A percentile compares a stretch with the other conserved stretches of the same genome.
Conservation (phyloP, 129 eudicot species). For the Flaveria bidentis region DNA sequence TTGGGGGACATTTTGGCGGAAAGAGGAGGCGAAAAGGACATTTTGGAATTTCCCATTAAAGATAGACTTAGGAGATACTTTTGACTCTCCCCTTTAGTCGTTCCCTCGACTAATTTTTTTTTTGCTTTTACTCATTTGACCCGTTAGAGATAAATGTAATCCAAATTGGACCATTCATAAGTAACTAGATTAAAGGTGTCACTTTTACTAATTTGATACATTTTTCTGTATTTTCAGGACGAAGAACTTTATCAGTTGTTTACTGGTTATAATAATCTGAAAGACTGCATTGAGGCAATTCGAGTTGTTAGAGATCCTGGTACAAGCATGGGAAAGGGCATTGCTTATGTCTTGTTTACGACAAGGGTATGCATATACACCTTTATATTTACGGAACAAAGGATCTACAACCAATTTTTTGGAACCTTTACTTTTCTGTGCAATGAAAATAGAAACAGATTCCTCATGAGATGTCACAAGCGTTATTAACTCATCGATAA, state of each 20-base stretch:
- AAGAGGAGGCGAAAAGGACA: too few species aligned
- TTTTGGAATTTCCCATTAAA: background rate
- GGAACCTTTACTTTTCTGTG: background rate
- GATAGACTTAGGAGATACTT: background rate
- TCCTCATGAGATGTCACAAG: too few species aligned
- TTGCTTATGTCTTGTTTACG: conserved; percentile 85
- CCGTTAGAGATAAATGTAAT: background rate
- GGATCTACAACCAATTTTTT: background rate
- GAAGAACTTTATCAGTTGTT: conserved; percentile 91
- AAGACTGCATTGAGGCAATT: conserved; percentile 82
- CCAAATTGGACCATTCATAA: background rate
- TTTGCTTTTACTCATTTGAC: background rate
- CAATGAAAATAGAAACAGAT: background rate
- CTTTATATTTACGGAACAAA: background rate
- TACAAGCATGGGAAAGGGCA: conserved; percentile 91
- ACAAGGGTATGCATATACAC: conserved; percentile 60
- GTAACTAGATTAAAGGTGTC: background rate
- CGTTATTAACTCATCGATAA: background rate
- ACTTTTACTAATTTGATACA: conserved; percentile 8
- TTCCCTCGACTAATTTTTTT: background rate
- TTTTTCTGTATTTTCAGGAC: conserved; percentile 45
- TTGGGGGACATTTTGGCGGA: too few species aligned
- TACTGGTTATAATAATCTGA: conserved; percentile 51
- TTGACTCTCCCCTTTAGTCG: background rate
- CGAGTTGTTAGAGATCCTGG: conserved; percentile 89